These are phyloP conservation scores for Ascochyta koolunga DNA, from an alignment of 2,329 filamentous ascomycete species.

Conservation along the genomic window DNA sequence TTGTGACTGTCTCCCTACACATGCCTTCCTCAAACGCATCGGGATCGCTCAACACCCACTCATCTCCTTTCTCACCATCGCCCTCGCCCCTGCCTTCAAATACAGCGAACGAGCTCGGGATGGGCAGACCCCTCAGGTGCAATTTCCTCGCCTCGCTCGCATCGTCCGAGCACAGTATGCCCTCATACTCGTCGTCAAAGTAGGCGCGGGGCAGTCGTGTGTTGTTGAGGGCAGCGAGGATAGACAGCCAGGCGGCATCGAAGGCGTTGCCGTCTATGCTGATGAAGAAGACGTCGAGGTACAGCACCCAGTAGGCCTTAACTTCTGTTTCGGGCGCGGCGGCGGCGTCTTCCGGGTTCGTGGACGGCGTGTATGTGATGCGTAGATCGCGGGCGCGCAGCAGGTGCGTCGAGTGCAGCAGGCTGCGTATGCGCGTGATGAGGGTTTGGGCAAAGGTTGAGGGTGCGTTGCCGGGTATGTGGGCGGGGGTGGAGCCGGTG, in stretches of 20 bases:
- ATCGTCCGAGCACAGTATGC: slow-evolving; percentile 74
- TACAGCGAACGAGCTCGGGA: slow-evolving; percentile 78
- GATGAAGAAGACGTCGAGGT: slow-evolving; percentile 94
- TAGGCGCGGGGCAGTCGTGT: slow-evolving; percentile 77
- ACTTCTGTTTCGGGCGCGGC: slow-evolving; percentile 60
- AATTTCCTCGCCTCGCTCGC: slow-evolving; percentile 62
- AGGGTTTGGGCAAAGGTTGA: slow-evolving; percentile 81
- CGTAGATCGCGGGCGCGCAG: slow-evolving; percentile 71
- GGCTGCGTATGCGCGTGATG: slow-evolving; percentile 76
- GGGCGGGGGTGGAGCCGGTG: slow-evolving; percentile 86
- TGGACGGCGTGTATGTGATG: slow-evolving; percentile 68
- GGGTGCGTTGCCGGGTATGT: slow-evolving; percentile 83
- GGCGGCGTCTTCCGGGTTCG: slow-evolving; percentile 52
- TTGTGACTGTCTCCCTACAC: slow-evolving; percentile 80
- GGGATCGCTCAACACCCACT: slow-evolving; percentile 84
- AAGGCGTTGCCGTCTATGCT: slow-evolving; percentile 91
- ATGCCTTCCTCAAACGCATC: slow-evolving; percentile 88
- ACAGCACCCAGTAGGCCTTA: slow-evolving; percentile 92
- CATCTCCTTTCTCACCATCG: slow-evolving; percentile 46
- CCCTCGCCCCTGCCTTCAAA: slow-evolving; percentile 60
- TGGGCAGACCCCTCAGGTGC: slow-evolving; percentile 68
- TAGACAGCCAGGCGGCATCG: slow-evolving; percentile 85
- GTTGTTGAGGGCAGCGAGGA: slow-evolving; percentile 79
- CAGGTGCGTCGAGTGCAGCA: slow-evolving; percentile 74
- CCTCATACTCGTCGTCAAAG: slow-evolving; percentile 84